These are phyloP conservation scores for Mycosarcoma mackinlayi DNA, from an alignment of 1,284 basidiomycete genomes.

Conservation along the genomic window DNA sequence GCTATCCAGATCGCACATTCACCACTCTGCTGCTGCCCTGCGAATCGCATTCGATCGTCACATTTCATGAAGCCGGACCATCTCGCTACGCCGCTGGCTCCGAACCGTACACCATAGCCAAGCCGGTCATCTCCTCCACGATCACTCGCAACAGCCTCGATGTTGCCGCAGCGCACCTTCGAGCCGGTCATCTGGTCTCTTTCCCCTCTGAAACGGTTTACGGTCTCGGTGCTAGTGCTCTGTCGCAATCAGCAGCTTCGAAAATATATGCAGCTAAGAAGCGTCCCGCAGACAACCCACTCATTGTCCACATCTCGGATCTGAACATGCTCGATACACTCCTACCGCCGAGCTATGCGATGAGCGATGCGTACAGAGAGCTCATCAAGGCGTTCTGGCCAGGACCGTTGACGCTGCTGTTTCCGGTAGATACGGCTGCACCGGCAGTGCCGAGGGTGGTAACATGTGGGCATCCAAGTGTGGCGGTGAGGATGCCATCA, in stretches of 20 bases:
- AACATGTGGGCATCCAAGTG: slow-evolving; percentile 82
- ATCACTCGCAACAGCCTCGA: slow-evolving; percentile 49
- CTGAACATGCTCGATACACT: slow-evolving; percentile 78
- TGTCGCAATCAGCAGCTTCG: slow-evolving; percentile 71
- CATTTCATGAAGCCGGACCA: slow-evolving; percentile 36
- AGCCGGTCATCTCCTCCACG: slow-evolving; percentile 30
- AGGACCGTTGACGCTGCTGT: slow-evolving; percentile 89
- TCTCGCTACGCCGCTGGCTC: slow-evolving; percentile 10
- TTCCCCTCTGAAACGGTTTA: slow-evolving; percentile 99
- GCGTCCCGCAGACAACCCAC: slow-evolving; percentile 92
- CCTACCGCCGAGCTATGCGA: slow-evolving; percentile 66
- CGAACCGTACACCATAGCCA: slow-evolving; percentile 28
- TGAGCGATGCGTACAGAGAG: slow-evolving; percentile 30
- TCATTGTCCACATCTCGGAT: slow-evolving; percentile 96
- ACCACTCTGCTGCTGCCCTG: slow-evolving; percentile 35
- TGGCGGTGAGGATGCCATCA: slow-evolving; percentile 92
- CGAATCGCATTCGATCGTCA: slow-evolving; percentile 11
- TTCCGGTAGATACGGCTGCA: slow-evolving; percentile 73
- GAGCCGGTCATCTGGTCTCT: slow-evolving; percentile 73
- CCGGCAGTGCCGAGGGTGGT: slow-evolving; percentile 57
- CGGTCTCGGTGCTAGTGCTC: slow-evolving; percentile 88
- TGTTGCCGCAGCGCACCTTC: slow-evolving; percentile 61
- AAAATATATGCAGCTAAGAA: slow-evolving; percentile 94
- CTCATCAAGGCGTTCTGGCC: slow-evolving; percentile 89
- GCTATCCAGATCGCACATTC: slow-evolving; percentile 49